phyloP scores from a whole-genome alignment of 768 basidiomycete species.

The Arthromyces matolae region DNA sequence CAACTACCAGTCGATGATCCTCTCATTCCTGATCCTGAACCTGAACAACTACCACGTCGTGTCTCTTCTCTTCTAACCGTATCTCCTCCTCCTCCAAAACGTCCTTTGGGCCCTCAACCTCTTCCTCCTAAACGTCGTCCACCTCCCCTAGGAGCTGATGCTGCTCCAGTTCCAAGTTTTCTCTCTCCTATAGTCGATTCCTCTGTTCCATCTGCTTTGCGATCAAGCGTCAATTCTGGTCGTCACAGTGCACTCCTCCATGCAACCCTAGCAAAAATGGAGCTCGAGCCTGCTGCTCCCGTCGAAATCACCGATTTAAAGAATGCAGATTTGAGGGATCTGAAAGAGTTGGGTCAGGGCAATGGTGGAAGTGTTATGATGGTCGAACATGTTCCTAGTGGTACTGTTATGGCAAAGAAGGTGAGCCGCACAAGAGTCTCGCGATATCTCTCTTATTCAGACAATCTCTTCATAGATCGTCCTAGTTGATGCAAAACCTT shows the following conservation, averaged over 20 bases:
- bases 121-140: slow-evolving; percentile 47
- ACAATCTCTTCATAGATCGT: slow-evolving; percentile 61
- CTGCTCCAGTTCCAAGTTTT: slow-evolving; percentile 28
- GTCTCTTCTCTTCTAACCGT: slow-evolving; percentile 26
- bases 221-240: slow-evolving; percentile 31
- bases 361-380: slow-evolving; percentile 97
- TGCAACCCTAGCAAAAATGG: slow-evolving; percentile 77
- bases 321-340: slow-evolving; percentile 83
- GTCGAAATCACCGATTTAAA: slow-evolving; percentile 70
- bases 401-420: slow-evolving; percentile 97
- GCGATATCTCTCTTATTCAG: too few species aligned
- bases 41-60: not conserved
- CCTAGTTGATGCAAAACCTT: slow-evolving; percentile 94
- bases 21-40: slow-evolving; percentile 7
- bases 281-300: slow-evolving; percentile 78
- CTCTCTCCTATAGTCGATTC: slow-evolving; percentile 13
- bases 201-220: slow-evolving; percentile 10
- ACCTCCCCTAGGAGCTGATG: slow-evolving; percentile 61
- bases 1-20: slow-evolving; percentile 59
- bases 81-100: slow-evolving; percentile 35
- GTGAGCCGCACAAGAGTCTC: too few species aligned
- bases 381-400: slow-evolving; percentile 88
- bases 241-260: slow-evolving; percentile 67
- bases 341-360: slow-evolving; percentile 90
- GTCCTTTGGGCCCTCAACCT: slow-evolving; percentile 10